A percentile compares a stretch with the other conserved stretches of the same genome.
phyloP scores from a whole-genome alignment of 192 early-diverging fungal genomes.

The Glomus cerebriforme region DNA sequence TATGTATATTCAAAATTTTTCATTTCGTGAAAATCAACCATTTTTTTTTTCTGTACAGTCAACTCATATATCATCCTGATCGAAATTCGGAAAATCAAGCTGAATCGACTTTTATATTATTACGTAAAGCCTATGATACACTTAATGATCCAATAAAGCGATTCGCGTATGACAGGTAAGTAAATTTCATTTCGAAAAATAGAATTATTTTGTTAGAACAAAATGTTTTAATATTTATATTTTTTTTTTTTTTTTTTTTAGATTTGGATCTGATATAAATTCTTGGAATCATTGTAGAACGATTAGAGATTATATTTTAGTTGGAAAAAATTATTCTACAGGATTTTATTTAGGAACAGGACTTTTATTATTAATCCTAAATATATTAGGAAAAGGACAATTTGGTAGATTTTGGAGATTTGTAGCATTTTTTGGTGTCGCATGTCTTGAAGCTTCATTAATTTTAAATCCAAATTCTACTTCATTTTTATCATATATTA shows the following conservation, averaged over 20 bases:
- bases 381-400: conserved; percentile 50
- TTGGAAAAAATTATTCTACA: conserved; percentile 29
- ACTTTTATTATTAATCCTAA: conserved; percentile 42
- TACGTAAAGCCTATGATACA: conserved; percentile 42
- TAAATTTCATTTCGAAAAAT: background rate
- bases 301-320: conserved; percentile 33
- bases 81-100: conserved; percentile 17
- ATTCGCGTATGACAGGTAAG: conserved; percentile 41
- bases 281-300: conserved; percentile 40
- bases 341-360: conserved; percentile 48
- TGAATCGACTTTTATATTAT: conserved; percentile 34
- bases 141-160: conserved; percentile 40
- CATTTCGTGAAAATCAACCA: background rate
- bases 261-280: conserved; percentile 41
- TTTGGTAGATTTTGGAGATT: conserved; percentile 53
- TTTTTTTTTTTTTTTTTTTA: background rate
- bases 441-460: conserved; percentile 46
- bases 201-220: no score
- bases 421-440: conserved; percentile 47
- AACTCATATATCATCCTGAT: conserved; percentile 32
- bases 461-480: conserved; percentile 36
- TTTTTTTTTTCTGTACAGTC: conserved; percentile 18
- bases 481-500: conserved; percentile 33
- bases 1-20: background rate
- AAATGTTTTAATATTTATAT: background rate